Base-by-base conservation (phyloP, 2,329 filamentous ascomycete genomes). In the Elsinoe australis region DNA sequence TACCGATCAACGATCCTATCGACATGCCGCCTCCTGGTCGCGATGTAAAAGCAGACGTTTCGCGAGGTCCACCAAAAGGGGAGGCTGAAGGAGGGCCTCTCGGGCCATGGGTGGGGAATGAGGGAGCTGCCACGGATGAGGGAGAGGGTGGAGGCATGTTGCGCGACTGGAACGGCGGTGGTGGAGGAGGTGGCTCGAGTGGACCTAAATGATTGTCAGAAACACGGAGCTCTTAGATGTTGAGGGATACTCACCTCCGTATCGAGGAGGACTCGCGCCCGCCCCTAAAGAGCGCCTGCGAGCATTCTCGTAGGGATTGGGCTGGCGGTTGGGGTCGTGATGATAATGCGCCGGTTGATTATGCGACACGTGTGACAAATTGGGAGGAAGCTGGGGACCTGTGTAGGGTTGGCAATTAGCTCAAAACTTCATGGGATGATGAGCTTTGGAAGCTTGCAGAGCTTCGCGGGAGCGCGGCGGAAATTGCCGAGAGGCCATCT, bases 1-100 rank as follows among this genome's bases (percentile, higher is more conserved):
- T 55, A 64, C 80, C 82, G 51, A 85, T 74, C 65, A 86, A 77
- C 35, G 81, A 81, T n/a, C 80, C 83, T 63, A 85, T 85, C 38
- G 82, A 83, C 81, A 85, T 85, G 65, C 78, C 80, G 58, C 76
- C 76, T 46, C 74, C 75, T 9, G 76, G 74, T 51, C 80, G 72
- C 17, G 74, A 68, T 17, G 67, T 68, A 34, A 75, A 59, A 14
- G 69, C 66, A 41, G 77, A 71, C 39, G 76, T 67, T 54, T 83
- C 79, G 59, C 79, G 75, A 51, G 69, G 19, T 63, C 66, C 60
- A 45, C 67, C 63, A 54, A 74, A 75, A 0, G 67, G 59, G 4
- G 67, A 65, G 18, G 69, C 58, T 36, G 67, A 68, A 3, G 72
- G 66, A 22, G 71, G 68, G 33, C 64, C 64, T 41, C 72, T 67